phyloP scores from a whole-genome alignment of 169 alveolate species.

The Cyclospora cayetanensis region DNA sequence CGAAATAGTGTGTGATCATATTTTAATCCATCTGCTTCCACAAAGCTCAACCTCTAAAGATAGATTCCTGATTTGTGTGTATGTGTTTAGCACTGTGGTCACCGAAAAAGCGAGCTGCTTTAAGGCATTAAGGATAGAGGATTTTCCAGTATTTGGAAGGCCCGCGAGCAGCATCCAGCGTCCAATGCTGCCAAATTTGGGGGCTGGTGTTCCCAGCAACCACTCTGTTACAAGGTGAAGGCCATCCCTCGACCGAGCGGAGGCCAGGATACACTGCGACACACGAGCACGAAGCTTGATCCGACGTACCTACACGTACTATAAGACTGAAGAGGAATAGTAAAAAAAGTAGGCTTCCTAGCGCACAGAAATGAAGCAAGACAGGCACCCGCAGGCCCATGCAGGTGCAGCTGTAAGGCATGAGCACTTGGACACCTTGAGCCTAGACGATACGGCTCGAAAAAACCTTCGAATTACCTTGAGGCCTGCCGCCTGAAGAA shows the following conservation, averaged over 20 bases:
- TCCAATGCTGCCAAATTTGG: slow-evolving; percentile 86
- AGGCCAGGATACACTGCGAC: slow-evolving; percentile 70
- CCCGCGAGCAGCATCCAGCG: slow-evolving; percentile 87
- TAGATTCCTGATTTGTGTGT: neutral
- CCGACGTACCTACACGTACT: neutral
- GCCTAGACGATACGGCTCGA: too few species aligned
- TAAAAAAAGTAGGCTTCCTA: too few species aligned
- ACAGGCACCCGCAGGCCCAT: too few species aligned
- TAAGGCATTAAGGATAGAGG: slow-evolving; percentile 84
- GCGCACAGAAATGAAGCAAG: too few species aligned
- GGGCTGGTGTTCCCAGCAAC: slow-evolving; percentile 69
- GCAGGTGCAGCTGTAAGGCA: too few species aligned
- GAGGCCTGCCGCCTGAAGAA: neutral
- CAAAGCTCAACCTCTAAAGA: neutral
- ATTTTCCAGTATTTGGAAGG: slow-evolving; percentile 91
- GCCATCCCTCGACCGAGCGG: slow-evolving; percentile 78
- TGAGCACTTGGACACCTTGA: too few species aligned
- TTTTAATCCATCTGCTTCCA: too few species aligned
- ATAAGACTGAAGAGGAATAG: neutral
- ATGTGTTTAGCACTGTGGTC: neutral
- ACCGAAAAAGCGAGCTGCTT: slow-evolving; percentile 74
- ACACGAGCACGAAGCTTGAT: neutral
- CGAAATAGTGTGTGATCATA: too few species aligned
- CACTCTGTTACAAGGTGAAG: slow-evolving; percentile 73
- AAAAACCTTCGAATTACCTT: neutral